Evolutionary conservation across 2,329 filamentous ascomycete genomes (phyloP), one percentile per base, ranked within the genome.

Genomic region (Botrytis elliptica): DNA sequence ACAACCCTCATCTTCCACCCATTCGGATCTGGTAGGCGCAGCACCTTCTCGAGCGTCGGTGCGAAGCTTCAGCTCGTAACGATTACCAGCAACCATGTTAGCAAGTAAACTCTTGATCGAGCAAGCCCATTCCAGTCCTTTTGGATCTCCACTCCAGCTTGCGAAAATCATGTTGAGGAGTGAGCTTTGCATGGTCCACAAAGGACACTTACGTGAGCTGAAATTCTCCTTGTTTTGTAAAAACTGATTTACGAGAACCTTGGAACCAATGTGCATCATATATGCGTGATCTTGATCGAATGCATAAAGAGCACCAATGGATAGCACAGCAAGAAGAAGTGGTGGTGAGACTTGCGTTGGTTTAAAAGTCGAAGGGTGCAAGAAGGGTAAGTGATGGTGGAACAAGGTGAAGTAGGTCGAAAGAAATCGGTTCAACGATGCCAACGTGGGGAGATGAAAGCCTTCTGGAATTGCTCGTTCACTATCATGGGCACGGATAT

Each of bases 161-260:
- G 96, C 94, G 82, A 99, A 98, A 77, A 98, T 91, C 96, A 98
- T 98, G 86, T 99, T 99, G 74, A 99, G 86, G 71, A 99, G 86
- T 5, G 95, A 97, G 82, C 93, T 94, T 82, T 99, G 96, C 94
- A 98, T 98, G 66, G 95, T 96, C 95, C 96, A 98, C 22, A 99
- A 84, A 6, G 96, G 96, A 80, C 95, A 98, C 83, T 98, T 98
- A 79, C 95, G 91, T 14, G 96, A 98, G 86, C 95, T 97, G 83
- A 98, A 98, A 84, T 97, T 97, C 83, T 98, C 95, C 86, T 98
- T 98, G 85, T 98, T 97, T 84, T 97, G 94, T 76, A 99, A 84
- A 83, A 98, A 98, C 82, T 98, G 94, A 81, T 97, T 98, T 79
- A 98, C 95, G 29, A 99, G 88, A 42, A 98, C 93, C 86, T 98